These are phyloP conservation scores for Paecilomyces sp. DNA, from an alignment of 2,329 filamentous ascomycete species.

Conservation along the genomic window DNA sequence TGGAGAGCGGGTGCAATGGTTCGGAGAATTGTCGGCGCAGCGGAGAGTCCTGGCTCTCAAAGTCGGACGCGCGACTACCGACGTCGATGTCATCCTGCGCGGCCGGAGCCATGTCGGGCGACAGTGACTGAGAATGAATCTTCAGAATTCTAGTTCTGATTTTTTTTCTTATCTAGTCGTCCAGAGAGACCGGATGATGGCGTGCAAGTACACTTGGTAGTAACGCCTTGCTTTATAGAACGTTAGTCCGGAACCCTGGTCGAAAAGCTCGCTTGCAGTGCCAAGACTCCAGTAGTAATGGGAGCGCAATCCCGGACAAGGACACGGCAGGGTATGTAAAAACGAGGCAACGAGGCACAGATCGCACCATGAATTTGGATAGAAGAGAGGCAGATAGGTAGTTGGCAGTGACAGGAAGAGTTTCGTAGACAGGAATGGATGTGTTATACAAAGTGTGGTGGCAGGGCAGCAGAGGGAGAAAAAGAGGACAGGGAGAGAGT, in stretches of 20 bases:
- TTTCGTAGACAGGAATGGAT: background rate
- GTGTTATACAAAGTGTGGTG: background rate
- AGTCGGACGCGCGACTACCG: constrained; percentile 29
- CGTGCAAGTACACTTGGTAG: background rate
- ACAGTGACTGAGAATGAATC: background rate
- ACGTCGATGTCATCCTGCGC: constrained; percentile 26
- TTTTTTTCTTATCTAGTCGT: background rate
- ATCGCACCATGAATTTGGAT: background rate
- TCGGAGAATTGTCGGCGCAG: constrained; percentile 33
- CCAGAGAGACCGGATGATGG: background rate
- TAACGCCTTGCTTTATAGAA: constrained; percentile 14
- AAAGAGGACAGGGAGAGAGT: background rate
- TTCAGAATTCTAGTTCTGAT: background rate
- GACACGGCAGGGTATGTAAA: background rate
- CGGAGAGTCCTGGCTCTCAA: constrained; percentile 29
- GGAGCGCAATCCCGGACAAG: background rate
- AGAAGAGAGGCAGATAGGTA: background rate
- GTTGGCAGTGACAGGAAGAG: background rate
- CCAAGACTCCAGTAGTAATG: constrained; percentile 15
- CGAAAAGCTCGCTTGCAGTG: constrained; percentile 27
- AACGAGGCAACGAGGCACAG: background rate
- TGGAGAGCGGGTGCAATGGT: constrained; percentile 24
- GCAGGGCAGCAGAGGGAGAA: background rate
- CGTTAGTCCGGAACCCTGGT: constrained; percentile 17
- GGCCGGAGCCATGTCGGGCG: constrained; percentile 23